Evolutionary conservation across 2,329 filamentous ascomycete genomes (phyloP).

Genomic region (Aspergillus neoniger): DNA sequence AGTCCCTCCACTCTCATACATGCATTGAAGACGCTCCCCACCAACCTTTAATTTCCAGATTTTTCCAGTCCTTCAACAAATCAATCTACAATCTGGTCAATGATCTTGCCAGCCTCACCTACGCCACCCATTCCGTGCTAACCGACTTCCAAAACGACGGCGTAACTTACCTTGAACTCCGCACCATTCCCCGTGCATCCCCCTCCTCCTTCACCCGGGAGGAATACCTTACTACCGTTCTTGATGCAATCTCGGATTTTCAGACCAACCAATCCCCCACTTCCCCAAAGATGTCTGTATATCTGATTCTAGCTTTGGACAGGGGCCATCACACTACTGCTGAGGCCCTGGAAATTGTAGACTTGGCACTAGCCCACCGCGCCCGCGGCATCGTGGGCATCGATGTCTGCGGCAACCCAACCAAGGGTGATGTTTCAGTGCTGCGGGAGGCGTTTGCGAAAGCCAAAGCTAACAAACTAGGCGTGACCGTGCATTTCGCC

Average conservation of each 20-base stretch:
- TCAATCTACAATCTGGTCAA: conserved; percentile 78
- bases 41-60: conserved; percentile 43
- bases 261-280: conserved; percentile 34
- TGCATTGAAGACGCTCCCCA: background rate
- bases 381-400: conserved; percentile 66
- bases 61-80: conserved; percentile 75
- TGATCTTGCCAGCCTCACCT: conserved; percentile 59
- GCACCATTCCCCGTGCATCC: conserved; percentile 73
- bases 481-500: conserved; percentile 76
- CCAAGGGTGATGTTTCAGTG: conserved; percentile 60
- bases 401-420: conserved; percentile 77
- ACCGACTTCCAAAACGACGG: conserved; percentile 68
- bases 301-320: conserved; percentile 75
- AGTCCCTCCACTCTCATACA: conserved; percentile 27
- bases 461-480: conserved; percentile 59
- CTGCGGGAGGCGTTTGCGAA: conserved; percentile 62
- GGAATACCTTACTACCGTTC: conserved; percentile 66
- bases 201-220: conserved; percentile 58
- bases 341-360: conserved; percentile 65
- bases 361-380: conserved; percentile 61
- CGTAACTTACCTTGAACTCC: conserved; percentile 75
- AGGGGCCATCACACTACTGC: conserved; percentile 59
- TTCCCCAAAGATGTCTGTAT: conserved; percentile 54
- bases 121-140: conserved; percentile 67
- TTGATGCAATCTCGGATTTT: conserved; percentile 62